Conservation (phyloP, 1,284 basidiomycete genomes). For the Pulveroboletus sp. region DNA sequence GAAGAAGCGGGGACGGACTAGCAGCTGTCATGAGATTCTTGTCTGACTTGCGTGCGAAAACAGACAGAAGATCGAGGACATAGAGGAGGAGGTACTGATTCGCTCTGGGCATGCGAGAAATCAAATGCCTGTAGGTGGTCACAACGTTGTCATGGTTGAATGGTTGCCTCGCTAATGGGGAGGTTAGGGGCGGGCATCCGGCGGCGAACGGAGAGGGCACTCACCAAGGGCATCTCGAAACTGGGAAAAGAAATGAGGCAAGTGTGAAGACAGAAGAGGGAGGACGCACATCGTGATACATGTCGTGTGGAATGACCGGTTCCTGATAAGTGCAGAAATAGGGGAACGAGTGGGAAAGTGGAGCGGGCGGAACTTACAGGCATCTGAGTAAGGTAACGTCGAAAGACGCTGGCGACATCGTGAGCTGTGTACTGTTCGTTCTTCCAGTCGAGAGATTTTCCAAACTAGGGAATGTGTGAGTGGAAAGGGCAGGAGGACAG, state of each 20-base stretch:
- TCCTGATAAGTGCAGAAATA: slow-evolving; percentile 49
- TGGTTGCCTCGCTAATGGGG: slow-evolving; percentile 54
- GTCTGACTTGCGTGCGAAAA: slow-evolving; percentile 88
- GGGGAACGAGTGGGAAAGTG: slow-evolving; percentile 6
- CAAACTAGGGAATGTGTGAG: slow-evolving; percentile 57
- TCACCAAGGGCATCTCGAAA: slow-evolving; percentile 81
- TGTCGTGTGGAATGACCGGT: slow-evolving; percentile 84
- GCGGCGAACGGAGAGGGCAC: slow-evolving; percentile 19
- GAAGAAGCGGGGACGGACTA: slow-evolving; percentile 51
- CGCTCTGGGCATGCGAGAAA: slow-evolving; percentile 78
- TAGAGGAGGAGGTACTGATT: slow-evolving; percentile 96
- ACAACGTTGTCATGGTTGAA: slow-evolving; percentile 68
- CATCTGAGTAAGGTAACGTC: slow-evolving; percentile 94
- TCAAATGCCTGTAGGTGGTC: slow-evolving; percentile 78
- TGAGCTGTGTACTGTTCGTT: slow-evolving; percentile 84
- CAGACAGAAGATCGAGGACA: slow-evolving; percentile 91
- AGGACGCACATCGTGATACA: slow-evolving; percentile 78
- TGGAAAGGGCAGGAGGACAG: neutral
- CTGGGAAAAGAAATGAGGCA: slow-evolving; percentile 37
- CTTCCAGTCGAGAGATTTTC: slow-evolving; percentile 91
- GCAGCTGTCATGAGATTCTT: slow-evolving; percentile 95
- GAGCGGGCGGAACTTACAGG: slow-evolving; percentile 60
- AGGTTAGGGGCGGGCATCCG: slow-evolving; percentile 3
- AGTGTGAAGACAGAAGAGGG: slow-evolving; percentile 7
- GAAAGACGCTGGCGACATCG: slow-evolving; percentile 94